Conservation (phyloP, 176 grass and related monocot species). For the Pontederia crassipes region DNA sequence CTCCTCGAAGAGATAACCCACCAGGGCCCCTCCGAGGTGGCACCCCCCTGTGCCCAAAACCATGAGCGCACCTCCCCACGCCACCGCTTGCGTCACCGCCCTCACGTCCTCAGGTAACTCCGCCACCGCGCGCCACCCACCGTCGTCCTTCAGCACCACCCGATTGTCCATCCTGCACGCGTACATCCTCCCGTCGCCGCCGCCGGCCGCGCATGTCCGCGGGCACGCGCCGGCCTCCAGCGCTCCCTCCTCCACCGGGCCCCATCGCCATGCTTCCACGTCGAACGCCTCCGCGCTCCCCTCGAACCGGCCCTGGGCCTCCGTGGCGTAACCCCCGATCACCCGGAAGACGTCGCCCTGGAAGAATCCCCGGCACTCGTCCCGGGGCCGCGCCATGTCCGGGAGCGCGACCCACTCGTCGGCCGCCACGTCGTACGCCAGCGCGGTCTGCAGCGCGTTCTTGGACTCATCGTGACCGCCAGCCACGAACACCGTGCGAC, state of each 20-base stretch:
- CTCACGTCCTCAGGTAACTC: background rate
- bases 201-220: background rate
- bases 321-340: slow-evolving; percentile 62
- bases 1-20: background rate
- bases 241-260: background rate
- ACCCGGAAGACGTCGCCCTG: slow-evolving; percentile 39
- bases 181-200: background rate
- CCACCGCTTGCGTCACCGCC: background rate
- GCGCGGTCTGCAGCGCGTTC: slow-evolving; percentile 61
- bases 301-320: slow-evolving; percentile 52
- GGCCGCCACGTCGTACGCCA: slow-evolving; percentile 49
- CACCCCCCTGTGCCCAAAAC: background rate
- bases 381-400: slow-evolving; percentile 63
- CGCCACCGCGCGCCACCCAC: background rate
- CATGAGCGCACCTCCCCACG: background rate
- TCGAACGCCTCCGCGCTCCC: slow-evolving; percentile 20
- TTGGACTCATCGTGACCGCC: slow-evolving; percentile 88
- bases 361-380: slow-evolving; percentile 68
- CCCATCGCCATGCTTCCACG: background rate
- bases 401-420: slow-evolving; percentile 47
- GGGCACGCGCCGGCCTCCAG: background rate
- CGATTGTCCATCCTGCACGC: background rate
- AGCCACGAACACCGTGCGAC: slow-evolving; percentile 39
- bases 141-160: background rate
- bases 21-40: background rate